Evolutionary conservation across 1,139 yeast species (phyloP).

Genomic region (Blastobotrys proliferans): DNA sequence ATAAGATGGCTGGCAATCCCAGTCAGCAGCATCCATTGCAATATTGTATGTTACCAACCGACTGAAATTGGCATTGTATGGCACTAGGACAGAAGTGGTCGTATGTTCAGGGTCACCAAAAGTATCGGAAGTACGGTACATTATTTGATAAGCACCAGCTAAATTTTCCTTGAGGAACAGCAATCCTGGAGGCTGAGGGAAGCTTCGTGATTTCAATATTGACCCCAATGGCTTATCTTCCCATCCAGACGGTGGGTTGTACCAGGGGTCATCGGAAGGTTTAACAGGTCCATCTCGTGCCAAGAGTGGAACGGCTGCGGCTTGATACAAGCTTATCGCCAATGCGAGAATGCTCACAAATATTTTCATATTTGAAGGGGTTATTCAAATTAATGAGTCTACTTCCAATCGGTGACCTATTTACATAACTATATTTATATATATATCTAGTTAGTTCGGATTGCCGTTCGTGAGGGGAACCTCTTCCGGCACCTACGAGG

Average conservation of each 20-base stretch:
- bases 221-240: conserved; percentile 19
- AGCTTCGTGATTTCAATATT: conserved; percentile 17
- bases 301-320: conserved; percentile 4
- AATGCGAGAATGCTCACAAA: too few species aligned
- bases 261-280: conserved; percentile 23
- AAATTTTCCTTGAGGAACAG: conserved; percentile 5
- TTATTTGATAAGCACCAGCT: conserved; percentile 23
- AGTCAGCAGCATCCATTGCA: conserved; percentile 27
- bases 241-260: conserved; percentile 23
- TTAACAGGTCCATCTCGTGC: conserved; percentile 14
- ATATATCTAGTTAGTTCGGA: not conserved
- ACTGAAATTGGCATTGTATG: conserved; percentile 17
- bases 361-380: too few species aligned
- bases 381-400: not conserved
- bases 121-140: conserved; percentile 28
- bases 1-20: conserved; percentile 32
- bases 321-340: not conserved
- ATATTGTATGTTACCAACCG: conserved; percentile 28
- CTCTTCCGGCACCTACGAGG: not conserved
- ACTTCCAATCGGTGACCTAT: not conserved
- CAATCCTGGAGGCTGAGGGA: conserved; percentile 18
- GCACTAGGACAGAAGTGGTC: conserved; percentile 29
- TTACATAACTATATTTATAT: not conserved
- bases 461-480: not conserved
- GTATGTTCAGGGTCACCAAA: conserved; percentile 26